Evolutionary conservation across 208 protist species (phyloP), one percentile per base, ranked within the genome.

Genomic region (Crithidia thermophila): DNA sequence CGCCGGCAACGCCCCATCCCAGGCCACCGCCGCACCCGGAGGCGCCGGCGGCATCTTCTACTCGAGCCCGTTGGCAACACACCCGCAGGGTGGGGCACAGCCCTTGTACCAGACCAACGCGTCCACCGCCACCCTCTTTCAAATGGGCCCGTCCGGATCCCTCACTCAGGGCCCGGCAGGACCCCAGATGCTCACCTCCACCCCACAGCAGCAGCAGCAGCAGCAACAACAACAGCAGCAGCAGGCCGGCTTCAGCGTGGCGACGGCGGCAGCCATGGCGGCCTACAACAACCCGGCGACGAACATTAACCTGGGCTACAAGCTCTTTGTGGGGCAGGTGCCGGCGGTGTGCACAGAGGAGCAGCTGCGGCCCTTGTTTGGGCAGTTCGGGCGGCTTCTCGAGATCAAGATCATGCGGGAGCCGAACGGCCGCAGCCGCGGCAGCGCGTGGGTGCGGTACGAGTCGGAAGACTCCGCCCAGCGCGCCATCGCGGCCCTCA

Each of bases 321-420:
- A 94, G 65, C 82, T 96, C 14, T 96, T 96, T 69, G 91, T 96
- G 10, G 87, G 91, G 0, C 91, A 94, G 72, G 88, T 96, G 25
- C 88, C 91, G n/a, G 82, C 81, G 0, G 84, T 96, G 57, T 88
- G 84, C 56, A 90, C 86, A 14, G 87, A 96, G 79, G 82, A 94
- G n/a, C 79, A 88, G 65, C 76, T 96, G 33, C 70, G 70, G 0
- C 80, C 88, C 9, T 56, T 94, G 14, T 94, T 96, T 66, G 70
- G 65, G 18, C 76, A 78, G 10, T 94, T 88, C 40, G 91, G 91
- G 20, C 40, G 43, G 6, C 74, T 93, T 30, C 75, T 93, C 39
- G 91, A 94, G 56, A 79, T 96, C 25, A 87, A 87, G 52, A 90
- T 96, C 47, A 94, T 96, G 88, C 84, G 88, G 28, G 88, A 94